Conservation (phyloP, 148 eudicot genomes). For the Persicaria tinctoria region DNA sequence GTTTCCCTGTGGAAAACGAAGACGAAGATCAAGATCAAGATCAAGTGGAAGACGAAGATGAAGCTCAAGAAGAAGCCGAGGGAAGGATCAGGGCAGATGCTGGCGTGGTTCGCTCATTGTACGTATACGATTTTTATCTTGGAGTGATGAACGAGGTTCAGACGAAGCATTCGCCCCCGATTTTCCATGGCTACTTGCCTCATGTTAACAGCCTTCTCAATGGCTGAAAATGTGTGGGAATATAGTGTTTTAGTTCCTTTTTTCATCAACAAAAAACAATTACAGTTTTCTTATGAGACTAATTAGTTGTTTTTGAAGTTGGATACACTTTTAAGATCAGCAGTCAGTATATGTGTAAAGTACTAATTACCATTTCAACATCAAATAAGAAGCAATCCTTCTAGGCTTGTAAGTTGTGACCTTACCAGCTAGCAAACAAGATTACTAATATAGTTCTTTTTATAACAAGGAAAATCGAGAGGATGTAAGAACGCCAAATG, state of each 20-base stretch:
- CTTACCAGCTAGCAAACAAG: no score
- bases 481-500: no score
- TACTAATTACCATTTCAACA: no score
- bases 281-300: neutral
- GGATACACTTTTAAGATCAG: neutral
- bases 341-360: neutral
- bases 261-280: neutral
- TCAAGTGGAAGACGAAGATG: slow-evolving; percentile 12
- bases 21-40: neutral
- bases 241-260: neutral
- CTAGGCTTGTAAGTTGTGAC: no score
- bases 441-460: no score
- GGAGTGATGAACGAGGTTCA: slow-evolving; percentile 18
- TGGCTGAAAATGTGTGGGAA: neutral
- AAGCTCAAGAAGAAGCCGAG: neutral
- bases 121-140: slow-evolving; percentile 25
- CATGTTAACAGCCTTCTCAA: slow-evolving; percentile 46
- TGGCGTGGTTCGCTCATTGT: slow-evolving; percentile 10
- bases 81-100: no score
- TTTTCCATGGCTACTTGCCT: slow-evolving; percentile 14
- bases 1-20: neutral
- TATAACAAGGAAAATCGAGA: no score
- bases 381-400: no score
- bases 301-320: neutral
- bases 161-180: slow-evolving; percentile 12